Base-by-base conservation (phyloP, 2,329 filamentous ascomycete species). In the Nectriaceae sp. region DNA sequence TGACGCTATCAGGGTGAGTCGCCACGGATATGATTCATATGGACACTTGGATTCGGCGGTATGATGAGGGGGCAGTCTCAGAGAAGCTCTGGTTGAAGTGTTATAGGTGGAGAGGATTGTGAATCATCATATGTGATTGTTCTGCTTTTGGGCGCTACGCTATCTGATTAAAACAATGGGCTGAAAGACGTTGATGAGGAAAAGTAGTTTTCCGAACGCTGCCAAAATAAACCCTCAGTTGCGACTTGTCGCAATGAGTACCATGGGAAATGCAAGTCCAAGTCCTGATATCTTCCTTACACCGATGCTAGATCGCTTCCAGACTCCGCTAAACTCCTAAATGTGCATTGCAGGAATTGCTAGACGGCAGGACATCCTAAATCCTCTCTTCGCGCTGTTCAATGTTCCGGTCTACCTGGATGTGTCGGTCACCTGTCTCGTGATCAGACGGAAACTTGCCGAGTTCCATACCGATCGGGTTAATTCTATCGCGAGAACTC, bases 401-500 rank as follows among this genome's bases (percentile, higher is more conserved):
- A 18, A 71, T 46, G 38, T 65, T 58, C 19, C 53, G 62, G 19
- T 70, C 56, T 19, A 70, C 57, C 10, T 59, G 54, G 15, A 70
- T 66, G 5, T 61, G 55, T 5, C 44, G 46, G 20, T 49, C 44
- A 3, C 44, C 26, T 11, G 51, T 11, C 10, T 39, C 55, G 21
- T 47, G 43, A 4, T 59, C 55, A 16, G 64, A 56, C 40, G 63
- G 59, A 3, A 67, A 63, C 19, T 60, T 59, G 2, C 58, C 57
- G 13, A 73, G 54, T 54, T 72, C 71, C 1, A 70, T 29, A 15
- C 67, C 67, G 3, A 60, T 50, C 4, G 57, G 55, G 37, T 69
- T 61, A 26, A 57, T 48, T 20, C 46, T 47, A 11, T 61, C 56
- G n/a, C 52, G 46, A 2, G 48, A 47, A 2, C 49, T 37, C 5